These are phyloP conservation scores for Elaeis oleifera DNA, from an alignment of 202 grass and related monocot genomes.

Conservation along the genomic window DNA sequence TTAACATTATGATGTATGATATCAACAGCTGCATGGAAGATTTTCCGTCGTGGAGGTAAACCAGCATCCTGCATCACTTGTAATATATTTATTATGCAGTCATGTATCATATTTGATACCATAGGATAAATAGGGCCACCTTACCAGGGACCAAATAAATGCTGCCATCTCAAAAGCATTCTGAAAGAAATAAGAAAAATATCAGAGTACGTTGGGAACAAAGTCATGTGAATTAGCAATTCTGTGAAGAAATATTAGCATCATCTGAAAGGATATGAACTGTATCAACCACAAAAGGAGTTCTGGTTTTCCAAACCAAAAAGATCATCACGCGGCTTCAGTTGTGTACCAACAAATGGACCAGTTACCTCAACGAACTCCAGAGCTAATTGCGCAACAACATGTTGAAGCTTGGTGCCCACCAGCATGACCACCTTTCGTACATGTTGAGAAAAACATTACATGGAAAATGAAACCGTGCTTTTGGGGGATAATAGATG, in stretches of 20 bases:
- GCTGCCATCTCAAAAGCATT: constrained; percentile 99
- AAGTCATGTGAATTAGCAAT: background rate
- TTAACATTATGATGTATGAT: no score
- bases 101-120: background rate
- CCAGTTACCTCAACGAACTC: constrained; percentile 67
- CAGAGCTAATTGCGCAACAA: constrained; percentile 69
- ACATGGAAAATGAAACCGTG: background rate
- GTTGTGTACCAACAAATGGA: constrained; percentile 58
- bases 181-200: constrained; percentile 39
- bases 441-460: constrained; percentile 19
- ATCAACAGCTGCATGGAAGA: no score
- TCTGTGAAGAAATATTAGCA: background rate
- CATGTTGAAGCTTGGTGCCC: constrained; percentile 81
- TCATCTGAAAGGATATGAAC: constrained; percentile 98
- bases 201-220: constrained; percentile 16
- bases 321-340: constrained; percentile 87
- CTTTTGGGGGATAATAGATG: constrained; percentile 5
- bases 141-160: constrained; percentile 93
- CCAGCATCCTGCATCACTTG: no score
- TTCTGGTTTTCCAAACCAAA: constrained; percentile 92
- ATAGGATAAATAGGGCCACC: constrained; percentile 10
- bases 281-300: constrained; percentile 94
- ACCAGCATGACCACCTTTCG: constrained; percentile 71
- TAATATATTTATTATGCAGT: no score
- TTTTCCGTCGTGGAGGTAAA: no score